These are phyloP conservation scores for Colletotrichum sojae DNA, from an alignment of 2,329 filamentous ascomycete genomes.

Conservation along the genomic window DNA sequence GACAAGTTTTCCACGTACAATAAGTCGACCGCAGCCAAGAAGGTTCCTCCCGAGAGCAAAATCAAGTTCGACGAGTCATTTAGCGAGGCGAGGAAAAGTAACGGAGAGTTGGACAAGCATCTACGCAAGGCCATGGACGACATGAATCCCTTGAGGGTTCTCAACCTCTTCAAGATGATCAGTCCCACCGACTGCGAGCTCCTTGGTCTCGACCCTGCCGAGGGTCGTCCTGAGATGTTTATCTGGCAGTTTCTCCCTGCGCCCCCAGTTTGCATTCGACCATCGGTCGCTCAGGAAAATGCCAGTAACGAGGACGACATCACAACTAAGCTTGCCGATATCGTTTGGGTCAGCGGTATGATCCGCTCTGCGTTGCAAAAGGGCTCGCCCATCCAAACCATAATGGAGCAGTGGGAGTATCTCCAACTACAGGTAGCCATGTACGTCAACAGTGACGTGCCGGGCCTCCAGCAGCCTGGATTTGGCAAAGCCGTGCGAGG, in stretches of 20 bases:
- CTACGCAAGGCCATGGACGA: conserved; percentile 94
- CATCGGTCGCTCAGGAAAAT: conserved; percentile 92
- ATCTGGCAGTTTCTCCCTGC: conserved; percentile 97
- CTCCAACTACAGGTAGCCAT: conserved; percentile 95
- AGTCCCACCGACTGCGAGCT: conserved; percentile 90
- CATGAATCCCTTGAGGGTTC: conserved; percentile 87
- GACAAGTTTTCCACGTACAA: conserved; percentile 93
- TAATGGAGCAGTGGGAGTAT: conserved; percentile 99
- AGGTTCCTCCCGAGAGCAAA: conserved; percentile 86
- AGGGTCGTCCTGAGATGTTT: conserved; percentile 95
- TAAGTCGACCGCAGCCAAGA: conserved; percentile 88
- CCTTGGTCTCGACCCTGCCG: conserved; percentile 86
- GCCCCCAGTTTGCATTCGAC: conserved; percentile 92
- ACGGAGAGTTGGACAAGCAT: conserved; percentile 90
- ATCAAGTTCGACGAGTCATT: conserved; percentile 90
- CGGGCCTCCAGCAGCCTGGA: conserved; percentile 89
- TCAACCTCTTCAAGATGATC: conserved; percentile 94
- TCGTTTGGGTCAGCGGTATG: conserved; percentile 91
- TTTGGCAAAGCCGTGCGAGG: conserved; percentile 92
- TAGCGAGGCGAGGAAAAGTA: conserved; percentile 80
- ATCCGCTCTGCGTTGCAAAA: conserved; percentile 87
- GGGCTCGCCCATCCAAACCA: conserved; percentile 86
- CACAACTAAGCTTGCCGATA: conserved; percentile 96
- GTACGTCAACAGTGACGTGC: conserved; percentile 98
- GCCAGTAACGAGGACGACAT: conserved; percentile 97